These are phyloP conservation scores for Dalbergia cochinchinensis DNA, from an alignment of 306 rosid species.

Conservation along the genomic window DNA sequence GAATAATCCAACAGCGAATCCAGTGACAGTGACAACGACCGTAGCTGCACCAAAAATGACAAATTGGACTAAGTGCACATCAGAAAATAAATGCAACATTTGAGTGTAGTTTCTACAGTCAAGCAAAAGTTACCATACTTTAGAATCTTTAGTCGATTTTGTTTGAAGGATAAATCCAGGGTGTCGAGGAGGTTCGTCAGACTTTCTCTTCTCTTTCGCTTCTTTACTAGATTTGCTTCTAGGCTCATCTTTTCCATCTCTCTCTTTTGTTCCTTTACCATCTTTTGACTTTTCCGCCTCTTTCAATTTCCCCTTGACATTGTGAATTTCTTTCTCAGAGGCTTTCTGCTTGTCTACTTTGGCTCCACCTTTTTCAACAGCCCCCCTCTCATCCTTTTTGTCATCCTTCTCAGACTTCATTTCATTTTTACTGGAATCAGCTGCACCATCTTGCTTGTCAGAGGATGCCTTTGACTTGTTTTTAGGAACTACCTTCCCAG, in stretches of 20 bases:
- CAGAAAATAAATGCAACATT: neutral
- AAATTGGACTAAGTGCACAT: conserved; percentile 29
- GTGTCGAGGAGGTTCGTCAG: conserved; percentile 96
- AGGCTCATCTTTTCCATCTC: conserved; percentile 66
- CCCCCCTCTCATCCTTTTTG: conserved; percentile 61
- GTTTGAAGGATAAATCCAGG: conserved; percentile 87
- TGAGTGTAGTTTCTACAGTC: conserved; percentile 3
- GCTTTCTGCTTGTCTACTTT: conserved; percentile 61
- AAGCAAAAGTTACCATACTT: conserved; percentile 63
- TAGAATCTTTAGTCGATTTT: conserved; percentile 72
- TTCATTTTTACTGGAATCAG: conserved; percentile 54
- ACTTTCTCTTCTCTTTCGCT: conserved; percentile 75
- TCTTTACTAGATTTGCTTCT: conserved; percentile 77
- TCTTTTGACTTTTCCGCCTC: conserved; percentile 77
- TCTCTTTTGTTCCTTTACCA: conserved; percentile 65
- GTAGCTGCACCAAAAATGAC: conserved; percentile 64
- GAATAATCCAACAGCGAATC: conserved; percentile 89
- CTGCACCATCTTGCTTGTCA: conserved; percentile 53
- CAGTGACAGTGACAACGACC: conserved; percentile 79
- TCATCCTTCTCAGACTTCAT: conserved; percentile 61
- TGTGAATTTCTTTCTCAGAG: conserved; percentile 56
- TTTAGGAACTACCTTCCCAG: conserved; percentile 55
- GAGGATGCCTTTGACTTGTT: conserved; percentile 51
- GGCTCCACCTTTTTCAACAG: conserved; percentile 58
- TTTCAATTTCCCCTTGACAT: conserved; percentile 60